These are phyloP conservation scores for Chlamydomonas reinhardtii DNA, from an alignment of 163 green algal genomes.

Conservation along the genomic window DNA sequence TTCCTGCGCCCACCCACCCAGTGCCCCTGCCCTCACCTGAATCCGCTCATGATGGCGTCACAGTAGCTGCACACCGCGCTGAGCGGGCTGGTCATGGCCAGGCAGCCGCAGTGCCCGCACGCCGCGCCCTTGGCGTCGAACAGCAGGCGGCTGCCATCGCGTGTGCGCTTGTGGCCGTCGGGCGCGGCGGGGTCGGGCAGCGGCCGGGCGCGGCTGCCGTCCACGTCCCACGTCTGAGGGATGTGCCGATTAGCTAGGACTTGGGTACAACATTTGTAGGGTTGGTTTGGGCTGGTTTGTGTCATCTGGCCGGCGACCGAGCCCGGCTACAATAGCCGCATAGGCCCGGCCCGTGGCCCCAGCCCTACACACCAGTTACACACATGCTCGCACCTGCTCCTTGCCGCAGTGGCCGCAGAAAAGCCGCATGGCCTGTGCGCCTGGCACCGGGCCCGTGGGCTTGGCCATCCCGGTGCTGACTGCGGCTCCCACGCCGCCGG, in stretches of 20 bases:
- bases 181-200: constrained; percentile 22
- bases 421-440: not conserved
- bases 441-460: not conserved
- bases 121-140: constrained; percentile 23
- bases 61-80: constrained; percentile 48
- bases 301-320: too few species aligned
- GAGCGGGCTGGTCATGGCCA: constrained; percentile 34
- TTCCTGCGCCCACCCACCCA: too few species aligned
- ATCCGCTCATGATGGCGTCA: constrained; percentile 13
- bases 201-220: constrained; percentile 1
- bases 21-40: not conserved
- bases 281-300: too few species aligned
- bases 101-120: constrained; percentile 25
- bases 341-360: too few species aligned
- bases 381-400: constrained; percentile 21
- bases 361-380: too few species aligned
- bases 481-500: too few species aligned
- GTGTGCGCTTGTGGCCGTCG: constrained; percentile 43
- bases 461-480: too few species aligned
- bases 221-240: constrained; percentile 33
- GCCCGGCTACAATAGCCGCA: too few species aligned
- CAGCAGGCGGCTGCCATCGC: constrained; percentile 17
- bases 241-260: too few species aligned
- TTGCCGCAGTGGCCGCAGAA: constrained; percentile 50
- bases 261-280: not conserved